phyloP scores from a whole-genome alignment of 306 rosid genomes.

The Quercus robur region DNA sequence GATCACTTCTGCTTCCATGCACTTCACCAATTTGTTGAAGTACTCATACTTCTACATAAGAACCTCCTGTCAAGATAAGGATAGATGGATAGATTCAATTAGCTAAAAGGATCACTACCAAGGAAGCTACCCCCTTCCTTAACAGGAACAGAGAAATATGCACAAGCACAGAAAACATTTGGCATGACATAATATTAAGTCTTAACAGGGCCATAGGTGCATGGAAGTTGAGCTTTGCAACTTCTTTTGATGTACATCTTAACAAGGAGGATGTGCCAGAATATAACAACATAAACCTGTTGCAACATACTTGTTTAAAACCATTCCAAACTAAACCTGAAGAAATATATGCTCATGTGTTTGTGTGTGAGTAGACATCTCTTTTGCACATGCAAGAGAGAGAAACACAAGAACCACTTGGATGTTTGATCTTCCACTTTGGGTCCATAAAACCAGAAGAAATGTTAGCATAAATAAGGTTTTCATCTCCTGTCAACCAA shows the following conservation, averaged over 20 bases:
- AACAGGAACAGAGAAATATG: neutral
- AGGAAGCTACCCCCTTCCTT: neutral
- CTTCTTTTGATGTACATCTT: neutral
- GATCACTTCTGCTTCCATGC: neutral
- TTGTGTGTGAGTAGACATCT: neutral
- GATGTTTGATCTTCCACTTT: neutral
- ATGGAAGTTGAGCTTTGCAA: neutral
- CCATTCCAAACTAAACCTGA: neutral
- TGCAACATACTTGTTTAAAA: neutral
- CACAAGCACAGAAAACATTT: neutral
- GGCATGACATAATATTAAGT: neutral
- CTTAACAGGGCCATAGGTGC: neutral
- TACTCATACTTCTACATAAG: neutral
- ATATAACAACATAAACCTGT: neutral
- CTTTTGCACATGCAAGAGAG: neutral
- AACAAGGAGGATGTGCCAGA: neutral
- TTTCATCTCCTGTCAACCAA: constrained; percentile 10
- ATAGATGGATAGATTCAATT: constrained; percentile 4
- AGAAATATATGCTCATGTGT: neutral
- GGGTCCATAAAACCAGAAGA: constrained; percentile 1
- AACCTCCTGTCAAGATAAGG: constrained; percentile 17
- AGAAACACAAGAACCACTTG: neutral
- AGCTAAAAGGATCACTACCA: constrained; percentile 4
- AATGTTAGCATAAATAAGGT: neutral
- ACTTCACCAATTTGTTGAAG: neutral